Conservation (phyloP, 345 rosid genomes). For the Corchorus olitorius region DNA sequence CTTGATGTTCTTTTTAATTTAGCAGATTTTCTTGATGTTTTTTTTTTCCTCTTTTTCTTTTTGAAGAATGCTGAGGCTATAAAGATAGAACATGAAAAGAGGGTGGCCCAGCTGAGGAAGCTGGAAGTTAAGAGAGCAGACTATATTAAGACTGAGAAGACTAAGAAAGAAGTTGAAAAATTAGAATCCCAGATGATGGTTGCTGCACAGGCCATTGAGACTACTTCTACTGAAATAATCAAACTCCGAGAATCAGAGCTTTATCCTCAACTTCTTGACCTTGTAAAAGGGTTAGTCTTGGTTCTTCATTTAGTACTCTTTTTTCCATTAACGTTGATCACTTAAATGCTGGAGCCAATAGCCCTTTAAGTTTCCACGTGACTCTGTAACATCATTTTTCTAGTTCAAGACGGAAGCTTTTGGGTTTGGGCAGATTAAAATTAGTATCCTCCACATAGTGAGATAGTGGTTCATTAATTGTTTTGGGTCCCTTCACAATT, state of each 20-base stretch:
- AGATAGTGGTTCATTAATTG: neutral
- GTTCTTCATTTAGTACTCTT: neutral
- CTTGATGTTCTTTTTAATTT: neutral
- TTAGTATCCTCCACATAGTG: neutral
- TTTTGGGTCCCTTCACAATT: neutral
- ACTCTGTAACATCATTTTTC: neutral
- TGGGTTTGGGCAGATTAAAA: neutral
- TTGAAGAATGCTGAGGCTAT: constrained; percentile 61
- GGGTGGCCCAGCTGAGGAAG: constrained; percentile 68
- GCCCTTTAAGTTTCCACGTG: neutral
- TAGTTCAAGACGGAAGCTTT: neutral
- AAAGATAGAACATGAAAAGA: constrained; percentile 87
- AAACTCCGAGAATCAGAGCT: constrained; percentile 82
- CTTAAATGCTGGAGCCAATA: constrained; percentile 11
- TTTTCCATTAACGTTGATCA: neutral
- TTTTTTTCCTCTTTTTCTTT: neutral
- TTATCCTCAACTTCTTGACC: constrained; percentile 85
- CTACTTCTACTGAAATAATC: constrained; percentile 79
- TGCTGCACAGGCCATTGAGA: constrained; percentile 76
- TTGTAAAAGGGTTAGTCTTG: constrained; percentile 76
- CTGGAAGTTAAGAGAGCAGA: constrained; percentile 86
- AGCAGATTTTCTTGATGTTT: neutral
- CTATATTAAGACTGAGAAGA: constrained; percentile 77
- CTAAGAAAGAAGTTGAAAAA: constrained; percentile 81
- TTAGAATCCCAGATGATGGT: constrained; percentile 86